Conservation (phyloP, 306 rosid species). For the Cicer cuneatum region DNA sequence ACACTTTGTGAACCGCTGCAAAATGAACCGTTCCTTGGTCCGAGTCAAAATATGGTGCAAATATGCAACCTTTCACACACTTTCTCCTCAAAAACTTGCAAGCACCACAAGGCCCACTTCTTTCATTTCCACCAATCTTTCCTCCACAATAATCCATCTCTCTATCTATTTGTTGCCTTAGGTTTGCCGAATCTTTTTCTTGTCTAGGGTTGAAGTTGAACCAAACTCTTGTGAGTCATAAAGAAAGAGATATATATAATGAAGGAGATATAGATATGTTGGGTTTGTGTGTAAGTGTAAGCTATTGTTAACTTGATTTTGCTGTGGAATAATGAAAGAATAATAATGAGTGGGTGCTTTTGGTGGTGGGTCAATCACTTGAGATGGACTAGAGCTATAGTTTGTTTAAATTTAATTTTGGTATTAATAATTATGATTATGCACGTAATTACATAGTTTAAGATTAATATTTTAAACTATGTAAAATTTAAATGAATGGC, state of each 20-base stretch:
- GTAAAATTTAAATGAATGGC: not conserved
- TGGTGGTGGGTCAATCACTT: constrained; percentile 68
- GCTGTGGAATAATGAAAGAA: constrained; percentile 29
- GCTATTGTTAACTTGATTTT: constrained; percentile 37
- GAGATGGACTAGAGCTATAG: constrained; percentile 9
- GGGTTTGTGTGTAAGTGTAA: constrained; percentile 32
- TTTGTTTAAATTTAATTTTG: too few species aligned
- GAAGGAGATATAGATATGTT: constrained; percentile 19
- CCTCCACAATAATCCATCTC: constrained; percentile 46
- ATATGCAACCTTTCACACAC: constrained; percentile 84
- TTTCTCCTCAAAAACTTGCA: constrained; percentile 86
- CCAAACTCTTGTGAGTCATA: constrained; percentile 45
- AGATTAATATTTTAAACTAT: too few species aligned
- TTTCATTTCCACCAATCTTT: constrained; percentile 37
- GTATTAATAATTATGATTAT: too few species aligned
- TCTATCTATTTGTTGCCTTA: not conserved
- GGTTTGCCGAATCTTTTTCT: constrained; percentile 41
- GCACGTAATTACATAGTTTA: too few species aligned
- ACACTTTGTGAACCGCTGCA: constrained; percentile 93
- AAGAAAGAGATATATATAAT: constrained; percentile 6
- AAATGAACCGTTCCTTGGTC: constrained; percentile 86
- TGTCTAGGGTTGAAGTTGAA: constrained; percentile 35
- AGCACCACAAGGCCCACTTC: constrained; percentile 92
- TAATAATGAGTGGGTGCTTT: constrained; percentile 47
- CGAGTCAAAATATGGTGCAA: constrained; percentile 88